Percentiles rank a stretch among this genome's conserved stretches.
These are phyloP conservation scores for Chalciporus piperatus DNA, from an alignment of 768 basidiomycete genomes.

Conservation along the genomic window DNA sequence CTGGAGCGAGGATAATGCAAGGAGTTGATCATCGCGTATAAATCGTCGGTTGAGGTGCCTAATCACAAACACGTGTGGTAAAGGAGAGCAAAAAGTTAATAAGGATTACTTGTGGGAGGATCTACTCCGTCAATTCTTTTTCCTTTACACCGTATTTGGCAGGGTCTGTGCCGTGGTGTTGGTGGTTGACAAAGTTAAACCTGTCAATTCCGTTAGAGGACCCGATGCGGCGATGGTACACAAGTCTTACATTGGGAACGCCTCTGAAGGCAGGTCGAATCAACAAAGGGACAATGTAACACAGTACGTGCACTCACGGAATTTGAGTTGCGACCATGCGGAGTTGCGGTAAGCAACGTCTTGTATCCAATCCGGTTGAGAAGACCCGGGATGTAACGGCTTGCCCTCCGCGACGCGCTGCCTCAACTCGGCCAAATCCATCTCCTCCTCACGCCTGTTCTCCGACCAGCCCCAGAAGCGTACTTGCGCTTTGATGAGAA, in stretches of 20 bases:
- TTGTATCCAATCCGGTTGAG: slow-evolving; percentile 84
- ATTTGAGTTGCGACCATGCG: slow-evolving; percentile 89
- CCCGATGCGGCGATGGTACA: not conserved
- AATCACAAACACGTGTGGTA: not conserved
- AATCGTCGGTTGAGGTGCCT: not conserved
- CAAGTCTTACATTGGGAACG: slow-evolving; percentile 69
- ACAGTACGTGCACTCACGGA: slow-evolving; percentile 53
- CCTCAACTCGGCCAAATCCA: slow-evolving; percentile 75
- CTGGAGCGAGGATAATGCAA: not conserved
- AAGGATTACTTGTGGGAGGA: slow-evolving; percentile 7
- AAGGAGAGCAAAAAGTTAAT: not conserved
- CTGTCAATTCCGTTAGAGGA: slow-evolving; percentile 39
- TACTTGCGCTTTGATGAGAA: slow-evolving; percentile 41
- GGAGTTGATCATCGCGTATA: not conserved
- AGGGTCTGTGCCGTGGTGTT: slow-evolving; percentile 79
- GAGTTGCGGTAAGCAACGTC: slow-evolving; percentile 85
- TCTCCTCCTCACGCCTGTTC: slow-evolving; percentile 77
- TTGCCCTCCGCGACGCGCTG: slow-evolving; percentile 74
- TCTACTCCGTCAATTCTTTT: slow-evolving; percentile 25
- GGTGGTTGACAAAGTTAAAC: slow-evolving; percentile 95
- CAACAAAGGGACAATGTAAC: not conserved
- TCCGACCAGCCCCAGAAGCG: slow-evolving; percentile 97
- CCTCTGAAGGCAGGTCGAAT: slow-evolving; percentile 40
- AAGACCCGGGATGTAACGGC: slow-evolving; percentile 82
- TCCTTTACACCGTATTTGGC: slow-evolving; percentile 64